These are phyloP conservation scores for Euphrasia confusa DNA, from an alignment of 257 asterid genomes.

Conservation along the genomic window DNA sequence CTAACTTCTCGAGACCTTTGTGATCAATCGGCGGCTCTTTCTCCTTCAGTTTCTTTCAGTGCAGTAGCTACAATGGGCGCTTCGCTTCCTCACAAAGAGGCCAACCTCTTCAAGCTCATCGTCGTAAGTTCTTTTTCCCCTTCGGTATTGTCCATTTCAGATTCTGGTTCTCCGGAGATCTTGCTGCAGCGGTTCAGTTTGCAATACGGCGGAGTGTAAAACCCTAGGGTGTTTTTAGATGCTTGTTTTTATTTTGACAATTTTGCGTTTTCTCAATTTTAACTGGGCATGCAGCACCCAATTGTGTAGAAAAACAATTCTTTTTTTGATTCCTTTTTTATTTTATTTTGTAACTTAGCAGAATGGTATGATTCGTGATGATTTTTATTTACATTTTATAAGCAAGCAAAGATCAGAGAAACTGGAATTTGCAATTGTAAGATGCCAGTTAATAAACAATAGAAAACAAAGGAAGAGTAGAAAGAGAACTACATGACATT, in stretches of 20 bases:
- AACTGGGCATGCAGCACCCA: too few species aligned
- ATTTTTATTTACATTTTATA: too few species aligned
- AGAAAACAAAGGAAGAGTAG: not conserved
- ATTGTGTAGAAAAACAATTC: too few species aligned
- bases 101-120: constrained; percentile 96
- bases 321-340: too few species aligned
- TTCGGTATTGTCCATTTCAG: not conserved
- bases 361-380: too few species aligned
- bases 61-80: constrained; percentile 64
- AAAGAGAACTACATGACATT: not conserved
- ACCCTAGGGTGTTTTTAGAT: constrained; percentile 34
- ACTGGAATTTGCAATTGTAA: not conserved
- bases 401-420: too few species aligned
- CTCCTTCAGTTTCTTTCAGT: constrained; percentile 4
- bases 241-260: constrained; percentile 14
- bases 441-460: not conserved
- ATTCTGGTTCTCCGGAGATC: constrained; percentile 19
- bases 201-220: constrained; percentile 22
- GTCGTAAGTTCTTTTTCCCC: constrained; percentile 59
- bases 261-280: not conserved
- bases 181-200: constrained; percentile 9
- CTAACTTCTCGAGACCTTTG: not conserved
- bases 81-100: constrained; percentile 96
- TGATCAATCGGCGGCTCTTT: constrained; percentile 18
- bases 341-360: too few species aligned